Conservation (phyloP, 2,329 filamentous ascomycete genomes). For the Sporothrix dimorphospora region DNA sequence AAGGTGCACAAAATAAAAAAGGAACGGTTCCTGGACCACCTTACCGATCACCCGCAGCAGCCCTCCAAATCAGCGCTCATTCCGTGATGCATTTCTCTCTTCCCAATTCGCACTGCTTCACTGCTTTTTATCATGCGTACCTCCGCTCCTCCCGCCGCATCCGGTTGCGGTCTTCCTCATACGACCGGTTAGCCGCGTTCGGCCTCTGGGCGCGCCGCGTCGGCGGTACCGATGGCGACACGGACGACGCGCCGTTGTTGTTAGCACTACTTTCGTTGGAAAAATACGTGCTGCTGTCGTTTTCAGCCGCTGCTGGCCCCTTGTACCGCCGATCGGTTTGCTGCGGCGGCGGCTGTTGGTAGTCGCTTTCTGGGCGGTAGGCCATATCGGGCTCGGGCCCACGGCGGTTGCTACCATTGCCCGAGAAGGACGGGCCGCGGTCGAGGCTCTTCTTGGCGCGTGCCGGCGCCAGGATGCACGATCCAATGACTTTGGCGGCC, state of each 20-base stretch:
- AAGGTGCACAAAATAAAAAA: not conserved
- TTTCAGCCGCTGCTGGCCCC: not conserved
- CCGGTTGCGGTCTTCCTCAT: not conserved
- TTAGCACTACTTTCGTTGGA: not conserved
- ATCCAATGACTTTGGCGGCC: slow-evolving; percentile 38
- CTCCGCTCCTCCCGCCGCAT: not conserved
- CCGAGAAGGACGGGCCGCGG: not conserved
- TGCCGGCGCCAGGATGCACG: not conserved
- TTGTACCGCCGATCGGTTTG: not conserved
- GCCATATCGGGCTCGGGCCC: not conserved
- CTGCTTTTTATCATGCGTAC: not conserved
- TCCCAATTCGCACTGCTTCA: not conserved
- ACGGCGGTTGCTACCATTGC: not conserved
- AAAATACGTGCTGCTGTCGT: not conserved
- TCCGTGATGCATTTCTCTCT: not conserved
- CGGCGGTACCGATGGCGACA: not conserved
- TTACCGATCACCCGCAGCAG: not conserved
- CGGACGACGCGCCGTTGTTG: not conserved
- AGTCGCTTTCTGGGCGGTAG: not conserved
- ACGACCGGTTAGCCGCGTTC: not conserved
- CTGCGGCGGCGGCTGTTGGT: not conserved
- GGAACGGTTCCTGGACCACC: not conserved
- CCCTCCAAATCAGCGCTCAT: not conserved
- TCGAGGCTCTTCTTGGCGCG: not conserved
- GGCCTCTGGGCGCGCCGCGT: not conserved